Evolutionary conservation across 2,329 filamentous ascomycete species (phyloP), one percentile per base, ranked within the genome.

Genomic region (Fusarium sp.): DNA sequence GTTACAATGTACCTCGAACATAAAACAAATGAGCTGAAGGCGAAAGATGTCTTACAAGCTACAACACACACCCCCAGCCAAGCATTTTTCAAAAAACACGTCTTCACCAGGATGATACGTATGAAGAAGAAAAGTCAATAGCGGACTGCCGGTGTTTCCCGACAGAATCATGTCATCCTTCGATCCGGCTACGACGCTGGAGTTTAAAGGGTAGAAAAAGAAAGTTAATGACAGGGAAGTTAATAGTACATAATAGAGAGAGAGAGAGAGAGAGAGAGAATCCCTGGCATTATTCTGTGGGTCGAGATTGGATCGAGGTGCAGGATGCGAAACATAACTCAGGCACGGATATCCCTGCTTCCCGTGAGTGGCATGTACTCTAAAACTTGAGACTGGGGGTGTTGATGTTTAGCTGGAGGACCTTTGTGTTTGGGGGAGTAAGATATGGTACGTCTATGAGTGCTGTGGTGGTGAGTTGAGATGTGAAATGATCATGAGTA

Each of bases 111-210:
- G 28, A 32, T 32, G 28, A 32, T 32, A 32, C 12, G 7, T 32
- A 28, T 28, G 4, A 28, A 28, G 12, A 28, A 9, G 8, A 28
- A 28, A 32, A 15, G 14, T 32, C 51, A 38, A 60, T 38, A 30
- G 38, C 36, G 52, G 46, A 51, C 20, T 62, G 62, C 70, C 72
- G 71, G 63, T 69, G 58, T 69, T 65, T 74, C 62, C 71, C 68
- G 71, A 74, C 55, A 43, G 54, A 69, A 74, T 74, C 72, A 73
- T 69, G 71, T 61, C 71, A 74, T 73, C 47, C 50, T 62, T 59
- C 32, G 62, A 73, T 67, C 56, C 52, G 69, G 50, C 26, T 65
- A 59, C 47, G 40, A 59, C 63, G 14, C 43, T n/a, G 28, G 30
- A 28, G 26, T 47, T 32, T 34, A n/a, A 49, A 39, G 26, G 52